Evolutionary conservation across 2,329 filamentous ascomycete species (phyloP).

Genomic region (Plenodomus biglobosus): DNA sequence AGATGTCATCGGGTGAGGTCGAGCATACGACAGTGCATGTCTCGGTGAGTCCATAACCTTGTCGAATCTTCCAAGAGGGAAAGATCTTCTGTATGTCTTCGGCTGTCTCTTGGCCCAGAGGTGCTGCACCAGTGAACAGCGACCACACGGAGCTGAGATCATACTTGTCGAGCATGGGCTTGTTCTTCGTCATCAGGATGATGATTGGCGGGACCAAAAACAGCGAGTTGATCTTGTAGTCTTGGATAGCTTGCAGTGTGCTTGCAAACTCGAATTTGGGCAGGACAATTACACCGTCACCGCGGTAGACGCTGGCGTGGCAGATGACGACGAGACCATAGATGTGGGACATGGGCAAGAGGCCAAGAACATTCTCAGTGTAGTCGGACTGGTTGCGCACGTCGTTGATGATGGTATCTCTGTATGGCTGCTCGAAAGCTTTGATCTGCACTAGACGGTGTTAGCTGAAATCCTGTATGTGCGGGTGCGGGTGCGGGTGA

Average conservation of each 20-base stretch:
- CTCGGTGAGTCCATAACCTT: constrained; percentile 80
- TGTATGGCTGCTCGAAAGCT: constrained; percentile 51
- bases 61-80: constrained; percentile 66
- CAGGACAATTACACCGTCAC: constrained; percentile 72
- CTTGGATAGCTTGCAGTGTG: constrained; percentile 66
- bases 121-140: constrained; percentile 76
- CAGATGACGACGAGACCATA: constrained; percentile 74
- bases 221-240: constrained; percentile 67
- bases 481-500: not conserved
- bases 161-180: constrained; percentile 62
- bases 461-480: constrained; percentile 1
- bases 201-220: constrained; percentile 80
- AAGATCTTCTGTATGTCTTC: constrained; percentile 63
- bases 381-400: constrained; percentile 46
- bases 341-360: constrained; percentile 82
- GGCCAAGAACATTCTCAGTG: constrained; percentile 61
- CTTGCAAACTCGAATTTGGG: constrained; percentile 73
- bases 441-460: constrained; percentile 57
- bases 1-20: constrained; percentile 64
- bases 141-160: constrained; percentile 68
- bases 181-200: constrained; percentile 70
- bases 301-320: constrained; percentile 66
- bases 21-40: constrained; percentile 69
- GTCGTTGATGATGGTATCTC: constrained; percentile 45
- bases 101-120: constrained; percentile 72